Evolutionary conservation across 2,329 filamentous ascomycete species (phyloP), one percentile per base, ranked within the genome.

Genomic region (Monosporascus sp.): DNA sequence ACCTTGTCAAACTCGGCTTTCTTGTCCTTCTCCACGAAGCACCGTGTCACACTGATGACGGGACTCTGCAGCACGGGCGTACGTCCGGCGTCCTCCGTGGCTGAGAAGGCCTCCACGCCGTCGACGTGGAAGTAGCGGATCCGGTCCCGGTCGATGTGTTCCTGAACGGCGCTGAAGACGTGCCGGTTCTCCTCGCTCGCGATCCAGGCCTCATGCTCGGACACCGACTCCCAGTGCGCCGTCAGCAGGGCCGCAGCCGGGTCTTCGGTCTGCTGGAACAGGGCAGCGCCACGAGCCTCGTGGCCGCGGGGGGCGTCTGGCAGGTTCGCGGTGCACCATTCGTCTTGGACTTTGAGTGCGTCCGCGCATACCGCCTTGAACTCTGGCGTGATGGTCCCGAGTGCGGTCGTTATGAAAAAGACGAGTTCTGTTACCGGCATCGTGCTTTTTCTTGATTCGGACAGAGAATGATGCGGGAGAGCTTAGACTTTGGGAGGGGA

Each of bases 131-230:
- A 73, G 39, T 77, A 62, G 34, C 69, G 48, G n/a, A 74, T 62
- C 27, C 65, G 68, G 41, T 61, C 53, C 5, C 69, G 62, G 6
- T 64, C 62, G 38, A 76, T 65, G 50, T 71, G 69, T 3, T 57
- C 51, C 24, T 53, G 56, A 11, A 78, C 57, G 24, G 62, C 60
- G 18, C 59, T 62, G 56, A 74, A 72, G 50, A 66, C 60, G 5
- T 54, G 49, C 48, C 66, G 55, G 60, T 79, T 78, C 34, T 72
- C 72, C 3, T 65, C 57, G 49, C 70, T 74, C 45, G 65, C 62
- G 48, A 77, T 70, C 76, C 77, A 80, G 48, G 68, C 57, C 47
- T 54, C 56, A 53, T 79, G 75, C 5, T 68, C 69, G 15, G 67
- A 68, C 20, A 68, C 66, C 0, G 71, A 74, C 51, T 70, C 66